phyloP scores from a whole-genome alignment of 1,139 yeast genomes.

The Kodamaea suecica region DNA sequence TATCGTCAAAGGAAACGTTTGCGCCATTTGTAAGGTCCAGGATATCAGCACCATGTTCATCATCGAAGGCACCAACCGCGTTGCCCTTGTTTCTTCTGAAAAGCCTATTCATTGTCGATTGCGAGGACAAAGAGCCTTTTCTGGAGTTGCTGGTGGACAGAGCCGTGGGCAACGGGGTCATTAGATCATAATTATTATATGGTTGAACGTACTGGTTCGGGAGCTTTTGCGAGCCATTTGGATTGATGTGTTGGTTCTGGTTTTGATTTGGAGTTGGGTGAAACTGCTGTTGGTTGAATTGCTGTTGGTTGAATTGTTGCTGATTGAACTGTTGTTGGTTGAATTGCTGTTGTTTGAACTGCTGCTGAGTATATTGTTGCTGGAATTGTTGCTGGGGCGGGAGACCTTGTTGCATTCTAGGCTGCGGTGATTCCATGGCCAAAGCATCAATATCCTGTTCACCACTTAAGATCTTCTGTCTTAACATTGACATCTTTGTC shows the following conservation, averaged over 20 bases:
- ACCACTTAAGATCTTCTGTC: slow-evolving; percentile 35
- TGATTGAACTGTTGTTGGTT: slow-evolving; percentile 5
- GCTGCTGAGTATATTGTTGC: slow-evolving; percentile 8
- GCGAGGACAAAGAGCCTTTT: slow-evolving; percentile 45
- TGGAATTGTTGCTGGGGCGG: slow-evolving; percentile 13
- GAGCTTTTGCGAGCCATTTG: too few species aligned
- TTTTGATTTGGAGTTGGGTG: background rate
- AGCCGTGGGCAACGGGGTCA: slow-evolving; percentile 17
- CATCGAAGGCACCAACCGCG: slow-evolving; percentile 40
- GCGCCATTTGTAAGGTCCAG: slow-evolving; percentile 38
- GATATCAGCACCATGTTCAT: slow-evolving; percentile 50
- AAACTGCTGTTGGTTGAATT: slow-evolving; percentile 1
- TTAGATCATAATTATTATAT: slow-evolving; percentile 21
- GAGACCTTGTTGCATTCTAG: slow-evolving; percentile 8
- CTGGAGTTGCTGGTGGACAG: slow-evolving; percentile 17
- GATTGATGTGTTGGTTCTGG: too few species aligned
- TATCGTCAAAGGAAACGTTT: slow-evolving; percentile 59
- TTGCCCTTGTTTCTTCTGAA: slow-evolving; percentile 41
- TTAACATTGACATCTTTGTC: slow-evolving; percentile 18
- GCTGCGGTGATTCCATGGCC: slow-evolving; percentile 14
- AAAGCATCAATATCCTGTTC: slow-evolving; percentile 28
- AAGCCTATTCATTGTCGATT: slow-evolving; percentile 36
- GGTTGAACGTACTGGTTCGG: slow-evolving; percentile 10
- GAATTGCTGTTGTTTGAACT: background rate
- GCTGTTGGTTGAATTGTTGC: slow-evolving; percentile 6